phyloP scores from a whole-genome alignment of 768 basidiomycete species.

The Podaxis rugospora region DNA sequence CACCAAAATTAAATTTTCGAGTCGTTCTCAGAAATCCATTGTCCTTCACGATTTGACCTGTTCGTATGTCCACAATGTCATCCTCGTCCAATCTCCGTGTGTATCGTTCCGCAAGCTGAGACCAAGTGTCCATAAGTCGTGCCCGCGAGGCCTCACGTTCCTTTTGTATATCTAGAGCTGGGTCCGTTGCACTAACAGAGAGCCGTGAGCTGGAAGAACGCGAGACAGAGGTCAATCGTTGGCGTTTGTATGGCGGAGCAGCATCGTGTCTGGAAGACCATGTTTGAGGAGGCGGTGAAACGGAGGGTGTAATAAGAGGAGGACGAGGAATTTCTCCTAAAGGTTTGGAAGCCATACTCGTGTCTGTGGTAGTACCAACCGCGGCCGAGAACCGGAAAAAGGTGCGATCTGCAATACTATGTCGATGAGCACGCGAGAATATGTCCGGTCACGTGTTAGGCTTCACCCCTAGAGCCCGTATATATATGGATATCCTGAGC shows the following conservation, averaged over 20 bases:
- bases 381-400: neutral
- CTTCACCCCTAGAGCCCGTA: too few relatives aligned
- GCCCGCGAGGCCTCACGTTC: constrained; percentile 53
- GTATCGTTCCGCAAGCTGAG: constrained; percentile 64
- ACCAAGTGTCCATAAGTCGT: constrained; percentile 62
- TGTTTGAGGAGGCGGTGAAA: constrained; percentile 41
- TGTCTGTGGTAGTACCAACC: too few relatives aligned
- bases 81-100: constrained; percentile 67
- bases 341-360: neutral
- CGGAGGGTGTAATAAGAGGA: constrained; percentile 46
- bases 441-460: too few relatives aligned
- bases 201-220: constrained; percentile 32
- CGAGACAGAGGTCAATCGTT: constrained; percentile 38
- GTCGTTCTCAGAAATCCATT: constrained; percentile 57
- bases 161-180: constrained; percentile 40
- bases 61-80: constrained; percentile 70
- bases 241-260: constrained; percentile 46
- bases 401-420: too few relatives aligned
- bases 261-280: constrained; percentile 30
- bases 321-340: constrained; percentile 13
- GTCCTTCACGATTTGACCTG: constrained; percentile 60
- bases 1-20: constrained; percentile 46
- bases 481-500: too few relatives aligned
- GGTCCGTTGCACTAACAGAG: constrained; percentile 17
- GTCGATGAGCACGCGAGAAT: too few relatives aligned